Conservation (phyloP, 2,329 filamentous ascomycete species). For the Talaromyces sp. region DNA sequence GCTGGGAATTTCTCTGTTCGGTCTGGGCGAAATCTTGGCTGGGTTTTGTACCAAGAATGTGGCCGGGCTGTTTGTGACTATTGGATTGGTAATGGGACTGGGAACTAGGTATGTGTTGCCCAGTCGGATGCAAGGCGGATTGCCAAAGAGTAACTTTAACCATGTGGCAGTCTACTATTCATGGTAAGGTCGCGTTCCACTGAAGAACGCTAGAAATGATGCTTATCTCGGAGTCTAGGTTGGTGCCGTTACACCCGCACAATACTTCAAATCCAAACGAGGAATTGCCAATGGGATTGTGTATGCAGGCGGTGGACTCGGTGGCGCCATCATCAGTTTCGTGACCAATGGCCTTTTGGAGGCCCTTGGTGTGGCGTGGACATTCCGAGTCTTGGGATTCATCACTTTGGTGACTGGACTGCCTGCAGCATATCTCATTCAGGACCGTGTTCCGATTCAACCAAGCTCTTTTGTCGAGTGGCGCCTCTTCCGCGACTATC, state of each 20-base stretch:
- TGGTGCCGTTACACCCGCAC: slow-evolving; percentile 51
- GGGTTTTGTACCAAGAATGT: slow-evolving; percentile 45
- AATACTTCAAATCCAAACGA: slow-evolving; percentile 57
- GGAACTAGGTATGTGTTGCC: slow-evolving; percentile 33
- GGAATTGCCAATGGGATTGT: slow-evolving; percentile 58
- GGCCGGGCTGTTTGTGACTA: slow-evolving; percentile 44
- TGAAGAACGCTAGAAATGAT: not conserved
- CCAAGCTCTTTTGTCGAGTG: slow-evolving; percentile 46
- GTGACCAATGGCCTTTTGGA: slow-evolving; percentile 55
- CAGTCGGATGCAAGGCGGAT: not conserved
- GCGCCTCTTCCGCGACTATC: slow-evolving; percentile 49
- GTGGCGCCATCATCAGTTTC: slow-evolving; percentile 56
- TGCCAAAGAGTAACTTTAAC: not conserved
- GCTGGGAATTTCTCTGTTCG: slow-evolving; percentile 48
- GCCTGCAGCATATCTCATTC: slow-evolving; percentile 49
- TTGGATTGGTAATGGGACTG: slow-evolving; percentile 45
- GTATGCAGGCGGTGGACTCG: slow-evolving; percentile 55
- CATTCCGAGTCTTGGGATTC: slow-evolving; percentile 57
- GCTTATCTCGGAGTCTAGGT: slow-evolving; percentile 39
- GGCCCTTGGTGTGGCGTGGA: slow-evolving; percentile 53
- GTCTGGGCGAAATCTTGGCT: slow-evolving; percentile 44
- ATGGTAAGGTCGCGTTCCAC: slow-evolving; percentile 36
- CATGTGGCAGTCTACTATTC: slow-evolving; percentile 28
- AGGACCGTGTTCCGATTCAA: slow-evolving; percentile 45
- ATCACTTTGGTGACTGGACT: slow-evolving; percentile 50